Evolutionary conservation across 1,139 yeast genomes (phyloP), one percentile per base, ranked within the genome.

Genomic region (Yamadazyma diospyri): DNA sequence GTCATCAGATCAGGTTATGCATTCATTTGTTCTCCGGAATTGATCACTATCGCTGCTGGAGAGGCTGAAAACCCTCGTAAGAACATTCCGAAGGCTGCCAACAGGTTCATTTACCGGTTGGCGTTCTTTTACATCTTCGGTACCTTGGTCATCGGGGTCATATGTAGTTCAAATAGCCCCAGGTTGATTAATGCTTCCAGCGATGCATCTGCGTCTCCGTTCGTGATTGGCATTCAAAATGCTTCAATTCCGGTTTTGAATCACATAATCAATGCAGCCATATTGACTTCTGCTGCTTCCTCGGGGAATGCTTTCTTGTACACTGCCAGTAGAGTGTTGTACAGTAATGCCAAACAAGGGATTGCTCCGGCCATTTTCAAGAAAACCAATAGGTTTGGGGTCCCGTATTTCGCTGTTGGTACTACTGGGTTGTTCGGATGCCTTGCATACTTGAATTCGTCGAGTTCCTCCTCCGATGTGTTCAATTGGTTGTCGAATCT

Each of bases 251-350:
- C 59, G 0, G 81, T 70, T 1, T 60, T 82, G 42, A 78, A 82
- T 41, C 81, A 79, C 47, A 66, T 83, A 33, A 66, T 83, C 45
- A 83, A 83, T 49, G 89, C 80, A 2, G 76, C 76, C 43, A 77
- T 83, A 37, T 59, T 83, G 51, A 61, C 81, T 7, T 80, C 83
- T 37, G 83, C 84, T 35, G 72, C 81, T 42, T 77, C 85, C 10
- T 84, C 89, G 7, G 79, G 83, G 32, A 82, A 81, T 57, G 80
- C 88, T 0, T 85, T 78, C 57, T 61, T 81, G 41, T 82, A 81
- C 57, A 78, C 82, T 38, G 79, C 83, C 14, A 72, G 88, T 10
- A 72, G 92, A 66, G 74, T 80, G 11, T 60, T 80, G 27, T 82
- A 76, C 51, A 79, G 83, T 26, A 59, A 81, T 42, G 72, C 87